Evolutionary conservation across 1,139 yeast species (phyloP).

Genomic region (Debaryomycetaceae sp.): DNA sequence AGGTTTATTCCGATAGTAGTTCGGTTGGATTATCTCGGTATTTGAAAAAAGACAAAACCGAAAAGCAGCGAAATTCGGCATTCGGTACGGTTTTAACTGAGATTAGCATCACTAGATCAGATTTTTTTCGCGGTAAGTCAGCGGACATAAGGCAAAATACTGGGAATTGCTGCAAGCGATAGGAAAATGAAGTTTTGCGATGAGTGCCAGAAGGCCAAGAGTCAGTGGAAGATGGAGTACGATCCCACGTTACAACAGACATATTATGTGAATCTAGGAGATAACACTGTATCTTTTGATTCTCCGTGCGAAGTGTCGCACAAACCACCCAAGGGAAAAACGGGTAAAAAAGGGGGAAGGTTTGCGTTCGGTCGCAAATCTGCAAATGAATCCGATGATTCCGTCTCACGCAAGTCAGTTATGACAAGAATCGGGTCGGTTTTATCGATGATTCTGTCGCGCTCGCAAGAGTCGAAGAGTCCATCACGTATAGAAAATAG

Average conservation of each 20-base stretch:
- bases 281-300: slow-evolving; percentile 35
- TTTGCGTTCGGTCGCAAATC: not conserved
- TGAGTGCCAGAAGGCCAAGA: slow-evolving; percentile 2
- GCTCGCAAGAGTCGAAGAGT: slow-evolving; percentile 1
- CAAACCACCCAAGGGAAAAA: slow-evolving; percentile 3
- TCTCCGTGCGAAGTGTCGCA: slow-evolving; percentile 40
- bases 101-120: no score
- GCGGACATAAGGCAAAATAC: not conserved
- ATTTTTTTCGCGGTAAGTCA: not conserved
- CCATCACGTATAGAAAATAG: not conserved
- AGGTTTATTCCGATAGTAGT: no score
- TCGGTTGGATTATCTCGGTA: no score
- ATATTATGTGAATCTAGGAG: slow-evolving; percentile 33
- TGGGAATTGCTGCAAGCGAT: not conserved
- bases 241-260: slow-evolving; percentile 35
- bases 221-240: slow-evolving; percentile 26
- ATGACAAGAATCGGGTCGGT: slow-evolving; percentile 16
- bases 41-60: no score
- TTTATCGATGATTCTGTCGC: slow-evolving; percentile 14
- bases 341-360: not conserved
- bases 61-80: no score
- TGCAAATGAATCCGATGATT: not conserved
- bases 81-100: no score
- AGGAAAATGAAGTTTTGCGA: not conserved
- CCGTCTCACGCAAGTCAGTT: slow-evolving; percentile 7